These are phyloP conservation scores for Zea mays DNA, from an alignment of 176 grass and related monocot species.

Conservation along the genomic window DNA sequence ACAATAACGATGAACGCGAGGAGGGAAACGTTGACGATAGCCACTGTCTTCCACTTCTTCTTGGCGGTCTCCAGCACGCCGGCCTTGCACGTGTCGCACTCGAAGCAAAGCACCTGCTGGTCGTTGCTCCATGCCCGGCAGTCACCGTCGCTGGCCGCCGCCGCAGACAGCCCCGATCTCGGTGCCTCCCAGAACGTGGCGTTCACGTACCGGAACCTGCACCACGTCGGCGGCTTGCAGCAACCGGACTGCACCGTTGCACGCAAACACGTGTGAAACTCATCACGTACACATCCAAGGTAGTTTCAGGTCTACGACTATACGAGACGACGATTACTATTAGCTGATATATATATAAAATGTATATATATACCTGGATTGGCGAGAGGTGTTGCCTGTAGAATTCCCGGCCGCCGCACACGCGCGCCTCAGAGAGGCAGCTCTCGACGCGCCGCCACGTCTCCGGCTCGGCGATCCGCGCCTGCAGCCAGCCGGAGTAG, in stretches of 20 bases:
- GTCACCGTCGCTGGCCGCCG: slow-evolving; percentile 31
- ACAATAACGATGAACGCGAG: slow-evolving; percentile 54
- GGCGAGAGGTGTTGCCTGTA: slow-evolving; percentile 59
- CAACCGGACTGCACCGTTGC: slow-evolving; percentile 56
- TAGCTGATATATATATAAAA: no score
- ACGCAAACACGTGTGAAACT: background rate
- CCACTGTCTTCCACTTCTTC: slow-evolving; percentile 59
- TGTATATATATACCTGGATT: slow-evolving; percentile 45
- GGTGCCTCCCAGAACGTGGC: slow-evolving; percentile 52
- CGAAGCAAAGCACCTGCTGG: slow-evolving; percentile 53
- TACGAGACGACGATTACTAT: background rate
- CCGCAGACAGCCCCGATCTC: background rate
- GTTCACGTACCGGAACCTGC: slow-evolving; percentile 56
- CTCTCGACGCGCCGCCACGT: slow-evolving; percentile 60
- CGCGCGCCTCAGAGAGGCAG: slow-evolving; percentile 47
- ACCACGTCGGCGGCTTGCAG: slow-evolving; percentile 71
- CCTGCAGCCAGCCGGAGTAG: slow-evolving; percentile 71
- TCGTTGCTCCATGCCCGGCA: slow-evolving; percentile 69
- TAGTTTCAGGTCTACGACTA: background rate
- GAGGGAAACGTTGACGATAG: slow-evolving; percentile 36
- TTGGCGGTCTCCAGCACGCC: slow-evolving; percentile 60
- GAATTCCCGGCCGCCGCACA: slow-evolving; percentile 56
- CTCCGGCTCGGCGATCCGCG: slow-evolving; percentile 42
- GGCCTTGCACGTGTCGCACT: slow-evolving; percentile 71
- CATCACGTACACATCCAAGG: background rate